Evolutionary conservation across 306 rosid genomes (phyloP).

Genomic region (Albizia julibrissin): DNA sequence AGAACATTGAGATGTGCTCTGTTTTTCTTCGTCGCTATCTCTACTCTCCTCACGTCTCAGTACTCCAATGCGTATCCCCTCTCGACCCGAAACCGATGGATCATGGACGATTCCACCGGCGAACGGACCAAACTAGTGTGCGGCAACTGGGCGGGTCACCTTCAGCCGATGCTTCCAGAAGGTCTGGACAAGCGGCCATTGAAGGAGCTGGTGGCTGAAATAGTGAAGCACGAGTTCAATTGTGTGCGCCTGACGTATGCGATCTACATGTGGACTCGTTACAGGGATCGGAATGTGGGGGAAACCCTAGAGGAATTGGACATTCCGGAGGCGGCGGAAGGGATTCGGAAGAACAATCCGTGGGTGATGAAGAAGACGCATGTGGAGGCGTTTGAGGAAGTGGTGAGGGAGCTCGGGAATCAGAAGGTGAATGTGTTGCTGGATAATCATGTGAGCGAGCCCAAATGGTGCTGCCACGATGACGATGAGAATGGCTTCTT

Average conservation of each 20-base stretch:
- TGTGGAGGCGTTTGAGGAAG: constrained; percentile 34
- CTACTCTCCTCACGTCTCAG: not conserved
- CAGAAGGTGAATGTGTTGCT: constrained; percentile 44
- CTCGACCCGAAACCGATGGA: constrained; percentile 49
- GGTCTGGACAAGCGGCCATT: constrained; percentile 49
- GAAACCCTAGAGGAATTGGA: constrained; percentile 24
- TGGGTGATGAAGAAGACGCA: constrained; percentile 39
- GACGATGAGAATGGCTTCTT: constrained; percentile 64
- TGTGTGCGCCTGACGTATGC: constrained; percentile 59
- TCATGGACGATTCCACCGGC: constrained; percentile 42
- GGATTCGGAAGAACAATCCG: constrained; percentile 42
- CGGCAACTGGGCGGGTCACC: constrained; percentile 53
- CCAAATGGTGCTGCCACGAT: constrained; percentile 58
- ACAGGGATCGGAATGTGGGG: not conserved
- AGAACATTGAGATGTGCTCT: not conserved
- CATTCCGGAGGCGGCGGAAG: constrained; percentile 12
- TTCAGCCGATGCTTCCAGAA: constrained; percentile 52
- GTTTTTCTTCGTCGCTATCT: constrained; percentile 10
- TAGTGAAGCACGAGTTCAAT: constrained; percentile 28
- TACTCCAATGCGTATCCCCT: constrained; percentile 43
- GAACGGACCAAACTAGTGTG: constrained; percentile 46
- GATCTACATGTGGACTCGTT: constrained; percentile 56
- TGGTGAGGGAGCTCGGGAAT: constrained; percentile 39
- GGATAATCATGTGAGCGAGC: constrained; percentile 62
- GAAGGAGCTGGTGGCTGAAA: constrained; percentile 35